Evolutionary conservation across 495 filamentous ascomycete genomes (phyloP), one percentile per base, ranked within the genome.

Genomic region (Hyphodiscus hymeniophilus): DNA sequence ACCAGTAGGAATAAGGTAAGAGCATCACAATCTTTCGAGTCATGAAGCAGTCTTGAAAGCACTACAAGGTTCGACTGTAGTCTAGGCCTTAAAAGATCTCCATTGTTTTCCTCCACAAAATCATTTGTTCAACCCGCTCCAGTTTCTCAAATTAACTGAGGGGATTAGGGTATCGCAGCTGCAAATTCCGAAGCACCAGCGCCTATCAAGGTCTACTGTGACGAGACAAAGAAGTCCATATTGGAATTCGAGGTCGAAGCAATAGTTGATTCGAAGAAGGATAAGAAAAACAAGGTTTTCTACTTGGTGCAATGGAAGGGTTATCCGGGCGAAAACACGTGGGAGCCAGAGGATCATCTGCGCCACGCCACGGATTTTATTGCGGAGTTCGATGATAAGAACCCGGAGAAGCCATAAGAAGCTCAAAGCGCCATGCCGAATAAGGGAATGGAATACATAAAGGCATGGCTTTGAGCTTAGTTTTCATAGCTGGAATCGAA

Each of bases 271-370:
- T 50, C 47, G 11, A 41, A 42, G 15, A 33, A 28, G 3, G 24
- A 42, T 2, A 30, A 17, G 10, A 18, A 24, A 20, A 24, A 17
- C 1, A 28, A 5, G 4, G 3, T 23, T 13, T 21, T 8, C 7
- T 50, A 50, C 15, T 17, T 42, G 1, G 47, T 50, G 16, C 42
- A 50, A 31, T 50, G 47, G 47, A 24, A 5, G 5, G 38, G 47
- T 6, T 50, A 31, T 11, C n/a, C 45, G 0, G 2, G 10, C 18
- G 6, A 28, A 1, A 42, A 50, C 15, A 50, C 36, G 20, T 50
- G 47, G 47, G 47, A 50, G 47, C 47, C 47, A 2, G 47, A 50
- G 16, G 38, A 24, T 8, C 11, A 50, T 22, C 18, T 50, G 4
- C 20, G 23, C 1, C 42, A 50, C 23, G n/a, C 47, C 0, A 7